phyloP scores from a whole-genome alignment of 306 rosid genomes.

The Ziziphus jujuba region DNA sequence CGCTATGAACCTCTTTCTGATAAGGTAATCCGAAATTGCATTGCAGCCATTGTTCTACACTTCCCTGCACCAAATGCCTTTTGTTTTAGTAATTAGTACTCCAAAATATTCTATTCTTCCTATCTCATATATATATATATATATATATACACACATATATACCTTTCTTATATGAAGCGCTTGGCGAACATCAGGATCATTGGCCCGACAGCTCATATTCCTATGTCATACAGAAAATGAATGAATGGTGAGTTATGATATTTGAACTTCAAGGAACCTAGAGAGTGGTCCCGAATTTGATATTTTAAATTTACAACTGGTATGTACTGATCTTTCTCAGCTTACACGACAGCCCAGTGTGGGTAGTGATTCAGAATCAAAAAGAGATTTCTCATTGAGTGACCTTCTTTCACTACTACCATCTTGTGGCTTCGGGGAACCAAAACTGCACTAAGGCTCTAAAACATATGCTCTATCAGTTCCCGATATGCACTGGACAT shows the following conservation, averaged over 20 bases:
- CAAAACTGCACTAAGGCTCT: constrained; percentile 32
- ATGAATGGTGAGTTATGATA: too few relatives aligned
- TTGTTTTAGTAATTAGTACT: too few relatives aligned
- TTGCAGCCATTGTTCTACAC: constrained; percentile 50
- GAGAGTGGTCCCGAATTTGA: too few relatives aligned
- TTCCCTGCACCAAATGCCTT: too few relatives aligned
- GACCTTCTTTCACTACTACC: constrained; percentile 29
- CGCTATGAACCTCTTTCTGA: neutral
- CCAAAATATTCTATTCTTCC: too few relatives aligned
- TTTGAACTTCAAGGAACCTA: too few relatives aligned
- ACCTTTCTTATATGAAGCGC: constrained; percentile 58
- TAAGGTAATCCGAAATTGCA: constrained; percentile 20
- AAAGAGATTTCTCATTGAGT: constrained; percentile 14
- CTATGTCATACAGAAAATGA: too few relatives aligned
- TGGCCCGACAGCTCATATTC: too few relatives aligned
- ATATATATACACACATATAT: too few relatives aligned
- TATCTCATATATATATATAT: too few relatives aligned
- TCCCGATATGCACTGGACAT: constrained; percentile 39
- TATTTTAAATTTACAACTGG: too few relatives aligned
- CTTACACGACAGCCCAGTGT: constrained; percentile 45
- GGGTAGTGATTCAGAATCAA: constrained; percentile 27
- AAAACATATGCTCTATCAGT: constrained; percentile 28
- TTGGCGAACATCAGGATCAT: constrained; percentile 48
- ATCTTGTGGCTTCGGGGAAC: constrained; percentile 13
- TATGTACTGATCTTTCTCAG: too few relatives aligned